These are phyloP conservation scores for Colletotrichum noveboracense DNA, from an alignment of 2,329 filamentous ascomycete species.

Conservation along the genomic window DNA sequence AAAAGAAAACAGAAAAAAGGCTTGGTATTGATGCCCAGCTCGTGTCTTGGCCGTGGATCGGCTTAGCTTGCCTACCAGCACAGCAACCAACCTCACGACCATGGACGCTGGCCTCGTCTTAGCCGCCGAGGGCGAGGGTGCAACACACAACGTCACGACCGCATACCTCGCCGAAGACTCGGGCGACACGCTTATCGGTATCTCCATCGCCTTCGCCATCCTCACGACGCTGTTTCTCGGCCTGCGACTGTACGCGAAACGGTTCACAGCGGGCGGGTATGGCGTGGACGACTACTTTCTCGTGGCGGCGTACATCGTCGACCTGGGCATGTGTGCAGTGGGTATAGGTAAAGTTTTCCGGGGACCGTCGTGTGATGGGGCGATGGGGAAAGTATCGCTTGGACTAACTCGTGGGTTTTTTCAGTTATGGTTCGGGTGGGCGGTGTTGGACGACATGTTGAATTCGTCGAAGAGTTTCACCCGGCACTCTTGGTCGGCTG, in stretches of 20 bases:
- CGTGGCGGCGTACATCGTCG: slow-evolving; percentile 11
- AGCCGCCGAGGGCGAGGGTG: background rate
- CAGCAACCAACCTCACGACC: background rate
- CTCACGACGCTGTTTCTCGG: slow-evolving; percentile 14
- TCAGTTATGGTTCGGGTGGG: slow-evolving; percentile 27
- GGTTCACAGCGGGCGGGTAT: slow-evolving; percentile 15
- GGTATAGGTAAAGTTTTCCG: slow-evolving; percentile 8
- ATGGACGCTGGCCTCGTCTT: background rate
- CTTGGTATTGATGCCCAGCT: slow-evolving; percentile 7
- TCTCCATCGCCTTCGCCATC: slow-evolving; percentile 23
- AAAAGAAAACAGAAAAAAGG: background rate
- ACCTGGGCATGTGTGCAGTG: slow-evolving; percentile 16
- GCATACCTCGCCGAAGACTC: slow-evolving; percentile 16
- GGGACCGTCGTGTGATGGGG: background rate
- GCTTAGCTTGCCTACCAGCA: background rate
- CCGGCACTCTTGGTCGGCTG: slow-evolving; percentile 24
- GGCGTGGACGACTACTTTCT: slow-evolving; percentile 17
- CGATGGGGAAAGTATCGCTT: background rate
- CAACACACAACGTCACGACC: background rate
- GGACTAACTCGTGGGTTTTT: background rate
- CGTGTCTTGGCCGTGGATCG: slow-evolving; percentile 15
- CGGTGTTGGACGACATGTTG: slow-evolving; percentile 29
- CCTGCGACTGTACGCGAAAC: slow-evolving; percentile 8
- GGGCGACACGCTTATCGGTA: slow-evolving; percentile 20
- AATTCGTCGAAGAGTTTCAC: slow-evolving; percentile 19